Evolutionary conservation across 768 basidiomycete genomes (phyloP), one percentile per base, ranked within the genome.

Genomic region (Boletus coccyginus): DNA sequence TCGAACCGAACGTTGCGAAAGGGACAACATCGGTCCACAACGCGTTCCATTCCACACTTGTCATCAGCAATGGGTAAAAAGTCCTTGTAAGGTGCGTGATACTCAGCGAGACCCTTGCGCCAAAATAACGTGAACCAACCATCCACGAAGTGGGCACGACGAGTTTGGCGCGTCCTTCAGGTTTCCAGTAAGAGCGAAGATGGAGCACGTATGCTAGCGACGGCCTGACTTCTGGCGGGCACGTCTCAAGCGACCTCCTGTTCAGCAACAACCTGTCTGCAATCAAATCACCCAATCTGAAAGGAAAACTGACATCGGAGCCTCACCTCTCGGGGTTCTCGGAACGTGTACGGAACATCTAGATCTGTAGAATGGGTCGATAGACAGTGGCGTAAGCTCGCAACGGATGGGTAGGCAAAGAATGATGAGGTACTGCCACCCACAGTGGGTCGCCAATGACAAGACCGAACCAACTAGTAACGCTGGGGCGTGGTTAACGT

Each of bases 161-260:
- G 38, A 67, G 60, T n/a, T 62, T 60, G 50, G 56, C 33, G 11
- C 46, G 41, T 50, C 47, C 55, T 41, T 60, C 45, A 5, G 63
- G 61, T 41, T 33, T 57, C 68, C 68, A 69, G 41, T 29, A 35
- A 21, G 66, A 57, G 31, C 66, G 62, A 24, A 69, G 69, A 51
- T 57, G 60, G 40, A 46, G 51, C 33, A 62, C 46, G 59, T 70
- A 70, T 19, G 60, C 51, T 32, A 70, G 33, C 14, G 48, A 29
- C 40, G 57, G 62, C 33, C 58, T 50, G 57, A 64, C 57, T 45
- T 62, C 64, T 43, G 47, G 56, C 11, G 55, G 56, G 46, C 56
- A 58, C 35, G 54, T 54, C 53, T 60, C 52, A 3, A 64, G 60
- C 17, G 58, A 50, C 9, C 27, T 33, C 46, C 19, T 44, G 59